Conservation (phyloP, 345 rosid species). For the Nephelium lappaceum region DNA sequence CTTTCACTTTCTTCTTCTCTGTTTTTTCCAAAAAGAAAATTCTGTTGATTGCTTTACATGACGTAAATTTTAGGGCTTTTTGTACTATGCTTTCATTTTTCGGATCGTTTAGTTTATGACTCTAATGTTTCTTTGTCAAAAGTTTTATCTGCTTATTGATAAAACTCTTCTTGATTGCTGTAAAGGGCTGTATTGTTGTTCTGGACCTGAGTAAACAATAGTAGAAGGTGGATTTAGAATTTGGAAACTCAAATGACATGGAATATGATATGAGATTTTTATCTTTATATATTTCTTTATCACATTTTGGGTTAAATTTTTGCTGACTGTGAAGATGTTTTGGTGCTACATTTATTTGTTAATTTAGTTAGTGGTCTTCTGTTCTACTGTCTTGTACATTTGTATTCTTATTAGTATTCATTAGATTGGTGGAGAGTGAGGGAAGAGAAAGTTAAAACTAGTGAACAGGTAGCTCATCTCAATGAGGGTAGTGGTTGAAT, state of each 20-base stretch:
- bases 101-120: neutral
- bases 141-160: neutral
- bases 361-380: neutral
- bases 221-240: neutral
- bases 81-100: neutral
- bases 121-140: constrained; percentile 11
- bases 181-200: neutral
- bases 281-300: neutral
- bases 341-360: neutral
- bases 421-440: neutral
- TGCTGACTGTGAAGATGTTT: neutral
- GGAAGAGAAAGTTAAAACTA: neutral
- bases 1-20: neutral
- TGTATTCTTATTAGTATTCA: neutral
- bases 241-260: neutral
- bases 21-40: neutral
- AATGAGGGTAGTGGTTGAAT: neutral
- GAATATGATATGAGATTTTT: neutral
- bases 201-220: neutral
- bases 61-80: constrained; percentile 22
- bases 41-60: neutral
- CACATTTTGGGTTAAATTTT: neutral
- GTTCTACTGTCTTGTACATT: neutral
- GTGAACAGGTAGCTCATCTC: neutral
- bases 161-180: neutral